Evolutionary conservation across 768 basidiomycete genomes (phyloP).

Genomic region (Hirschioporus abietinus): DNA sequence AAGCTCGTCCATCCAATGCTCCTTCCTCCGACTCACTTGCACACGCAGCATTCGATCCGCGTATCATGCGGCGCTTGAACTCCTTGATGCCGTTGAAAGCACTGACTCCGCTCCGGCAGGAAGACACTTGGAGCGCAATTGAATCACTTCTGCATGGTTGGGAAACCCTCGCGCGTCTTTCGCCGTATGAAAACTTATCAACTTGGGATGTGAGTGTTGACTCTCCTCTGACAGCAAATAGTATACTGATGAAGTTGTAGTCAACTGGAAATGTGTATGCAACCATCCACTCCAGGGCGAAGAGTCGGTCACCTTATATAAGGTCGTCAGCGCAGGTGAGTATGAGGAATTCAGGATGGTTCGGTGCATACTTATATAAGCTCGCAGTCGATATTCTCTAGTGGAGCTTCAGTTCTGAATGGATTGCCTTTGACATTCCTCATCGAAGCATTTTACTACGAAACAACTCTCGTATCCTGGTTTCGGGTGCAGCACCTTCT

Average conservation of each 20-base stretch:
- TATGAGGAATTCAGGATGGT: constrained; percentile 7
- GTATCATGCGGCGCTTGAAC: constrained; percentile 59
- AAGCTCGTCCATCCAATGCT: constrained; percentile 30
- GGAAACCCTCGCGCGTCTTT: constrained; percentile 45
- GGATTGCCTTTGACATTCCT: constrained; percentile 48
- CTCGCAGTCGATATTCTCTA: constrained; percentile 51
- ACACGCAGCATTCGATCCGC: constrained; percentile 55
- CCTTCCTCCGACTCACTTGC: constrained; percentile 43
- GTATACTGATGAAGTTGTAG: not conserved
- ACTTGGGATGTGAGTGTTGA: constrained; percentile 4
- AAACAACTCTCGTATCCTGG: constrained; percentile 51
- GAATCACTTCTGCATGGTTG: constrained; percentile 48
- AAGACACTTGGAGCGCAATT: constrained; percentile 48
- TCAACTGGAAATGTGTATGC: not conserved
- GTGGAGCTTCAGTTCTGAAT: constrained; percentile 49
- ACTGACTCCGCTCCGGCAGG: constrained; percentile 42
- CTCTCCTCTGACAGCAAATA: not conserved
- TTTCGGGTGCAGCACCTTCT: not conserved
- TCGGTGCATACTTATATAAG: constrained; percentile 4
- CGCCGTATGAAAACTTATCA: constrained; percentile 14
- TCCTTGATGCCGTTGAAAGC: constrained; percentile 66
- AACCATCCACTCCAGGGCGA: not conserved
- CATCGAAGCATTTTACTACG: constrained; percentile 58
- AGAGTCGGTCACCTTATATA: constrained; percentile 46
- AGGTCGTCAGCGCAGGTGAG: constrained; percentile 62